Base-by-base conservation (phyloP, 208 protist species). In the Trypanosoma platydactyli region DNA sequence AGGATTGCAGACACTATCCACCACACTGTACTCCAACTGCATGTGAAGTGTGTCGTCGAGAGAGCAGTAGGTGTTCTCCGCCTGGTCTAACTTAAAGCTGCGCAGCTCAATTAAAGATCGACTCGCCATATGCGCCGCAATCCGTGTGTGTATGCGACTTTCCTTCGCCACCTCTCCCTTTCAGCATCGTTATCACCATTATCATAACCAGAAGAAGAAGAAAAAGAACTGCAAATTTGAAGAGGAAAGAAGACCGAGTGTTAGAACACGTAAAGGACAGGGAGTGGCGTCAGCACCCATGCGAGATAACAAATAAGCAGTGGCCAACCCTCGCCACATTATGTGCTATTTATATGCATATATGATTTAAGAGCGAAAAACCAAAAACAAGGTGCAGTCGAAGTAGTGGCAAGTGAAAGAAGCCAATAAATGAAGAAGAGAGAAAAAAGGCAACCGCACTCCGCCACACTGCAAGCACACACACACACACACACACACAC, bases 41-140 rank as follows among this genome's bases (percentile, higher is more conserved):
- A 83, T 22, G 3, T 68, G 44, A 46, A 83, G 61, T 44, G 78
- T 64, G 13, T 73, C 68, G 22, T 25, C 25, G 3, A 83, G 16
- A 5, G 78, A 61, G 25, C 56, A 51, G 30, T 76, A 69, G 27
- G n/a, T 59, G 38, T 52, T 63, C 22, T 42, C 27, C 13, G 29
- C 40, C 20, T 60, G 38, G 35, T 52, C 49, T 16, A 64, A 5
- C 24, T 22, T 51, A 1, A 71, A 18, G 29, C 5, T 35, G 9
- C 33, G 5, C 20, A 71, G 15, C 5, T 29, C 35, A 56, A 65
- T 56, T 3, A 46, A 3, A 29, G 49, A 20, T 12, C 16, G 5
- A 13, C 44, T 20, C 60, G 16, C 24, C 49, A 56, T 46, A 5
- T 7, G 29, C 15, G 22, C 49, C 3, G 11, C 27, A 53, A 3